Base-by-base conservation (phyloP, 768 basidiomycete species). In the Fomitopsis pulvina region DNA sequence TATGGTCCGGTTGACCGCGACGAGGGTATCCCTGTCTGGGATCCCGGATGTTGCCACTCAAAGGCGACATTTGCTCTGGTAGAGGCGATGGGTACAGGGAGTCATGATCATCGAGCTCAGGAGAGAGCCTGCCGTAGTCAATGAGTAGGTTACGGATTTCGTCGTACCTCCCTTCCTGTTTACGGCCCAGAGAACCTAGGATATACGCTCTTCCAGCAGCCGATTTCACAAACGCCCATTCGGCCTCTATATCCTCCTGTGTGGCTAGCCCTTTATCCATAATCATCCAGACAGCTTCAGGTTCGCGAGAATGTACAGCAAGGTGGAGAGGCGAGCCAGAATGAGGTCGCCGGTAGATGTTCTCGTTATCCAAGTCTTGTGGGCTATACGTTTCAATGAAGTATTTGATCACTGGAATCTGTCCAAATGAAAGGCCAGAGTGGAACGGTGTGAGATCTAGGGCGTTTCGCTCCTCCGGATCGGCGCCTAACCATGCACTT, bases 381-480 rank as follows among this genome's bases (percentile, higher is more conserved):
- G 83, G 80, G 34, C 79, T 69, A 59, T 84, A 79, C 24, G 67
- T 66, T 47, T 85, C 70, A 58, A 89, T 70, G 70, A 88, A 80
- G 68, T 81, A 72, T 37, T 72, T 66, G 51, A 83, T 63, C 52
- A 87, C 71, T 11, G 72, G 54, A 26, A 79, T 57, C 55, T 80
- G 69, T 10, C 83, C 80, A 50, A 60, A 59, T 59, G 72, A 67
- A 8, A 89, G 61, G 9, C 84, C 83, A 45, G 80, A 56, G 63
- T 90, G 86, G 67, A 87, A 81, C 2, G 83, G 75, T 3, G 85
- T 85, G 43, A 75, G 68, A 21, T 76, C 76, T 44, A 69, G 55
- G 0, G 71, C 73, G 63, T 88, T 74, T 46, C 78, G 75, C 61
- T 89, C 87, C 52, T 87, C 86, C 18, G 78, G 71, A 54, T 87